These are phyloP conservation scores for Globisporangium iwayamae DNA, from an alignment of 352 stramenopile species.

Conservation along the genomic window DNA sequence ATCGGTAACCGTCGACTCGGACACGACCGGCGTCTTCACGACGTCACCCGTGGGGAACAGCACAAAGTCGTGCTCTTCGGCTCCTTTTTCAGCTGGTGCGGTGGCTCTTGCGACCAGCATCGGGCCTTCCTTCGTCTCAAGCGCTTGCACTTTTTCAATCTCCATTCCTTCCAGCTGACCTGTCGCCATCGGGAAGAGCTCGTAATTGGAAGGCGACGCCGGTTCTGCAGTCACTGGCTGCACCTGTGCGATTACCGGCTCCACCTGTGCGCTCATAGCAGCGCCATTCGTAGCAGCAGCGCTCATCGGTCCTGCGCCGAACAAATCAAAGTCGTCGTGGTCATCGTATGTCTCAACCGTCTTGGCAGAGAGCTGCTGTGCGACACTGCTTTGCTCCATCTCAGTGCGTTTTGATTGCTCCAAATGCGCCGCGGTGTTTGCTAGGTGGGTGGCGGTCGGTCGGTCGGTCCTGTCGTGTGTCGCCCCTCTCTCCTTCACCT, in stretches of 20 bases:
- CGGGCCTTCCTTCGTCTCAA: slow-evolving; percentile 3
- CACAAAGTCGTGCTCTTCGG: slow-evolving; percentile 21
- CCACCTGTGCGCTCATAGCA: background rate
- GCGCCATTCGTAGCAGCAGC: background rate
- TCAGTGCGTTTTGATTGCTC: background rate
- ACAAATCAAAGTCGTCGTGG: slow-evolving; percentile 13
- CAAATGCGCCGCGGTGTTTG: background rate
- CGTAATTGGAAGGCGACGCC: slow-evolving; percentile 28
- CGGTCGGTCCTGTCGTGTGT: background rate
- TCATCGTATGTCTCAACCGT: slow-evolving; percentile 2
- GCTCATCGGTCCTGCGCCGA: slow-evolving; percentile 1
- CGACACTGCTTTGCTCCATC: slow-evolving; percentile 9
- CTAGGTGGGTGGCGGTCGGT: background rate
- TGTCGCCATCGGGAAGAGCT: slow-evolving; percentile 37
- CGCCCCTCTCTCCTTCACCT: background rate
- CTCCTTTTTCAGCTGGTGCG: background rate
- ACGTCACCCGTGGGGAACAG: slow-evolving; percentile 24
- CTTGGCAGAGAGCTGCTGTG: background rate
- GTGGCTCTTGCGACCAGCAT: slow-evolving; percentile 7
- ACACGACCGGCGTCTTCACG: background rate
- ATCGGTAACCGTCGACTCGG: slow-evolving; percentile 14
- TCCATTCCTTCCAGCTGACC: background rate
- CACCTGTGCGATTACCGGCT: no score
- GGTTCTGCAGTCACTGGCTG: background rate
- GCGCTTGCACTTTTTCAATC: slow-evolving; percentile 3